Evolutionary conservation across 768 basidiomycete species (phyloP), one percentile per base, ranked within the genome.

Genomic region (Hemileccinum rubropunctum): DNA sequence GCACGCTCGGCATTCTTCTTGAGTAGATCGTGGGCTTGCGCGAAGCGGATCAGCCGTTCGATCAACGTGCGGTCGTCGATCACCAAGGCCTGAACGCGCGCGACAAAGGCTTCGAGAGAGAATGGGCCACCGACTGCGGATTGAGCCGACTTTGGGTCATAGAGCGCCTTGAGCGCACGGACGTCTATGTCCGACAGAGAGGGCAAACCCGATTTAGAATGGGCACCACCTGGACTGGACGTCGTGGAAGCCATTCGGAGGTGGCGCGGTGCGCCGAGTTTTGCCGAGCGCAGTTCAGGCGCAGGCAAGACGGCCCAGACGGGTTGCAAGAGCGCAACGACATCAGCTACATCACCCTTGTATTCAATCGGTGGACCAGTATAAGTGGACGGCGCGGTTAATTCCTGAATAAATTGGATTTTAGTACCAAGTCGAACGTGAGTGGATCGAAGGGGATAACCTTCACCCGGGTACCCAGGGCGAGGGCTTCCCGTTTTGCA

Each of bases 1-100:
- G 91, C 93, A 42, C 91, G 77, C 61, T 92, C 91, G 17, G 92
- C 91, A 62, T 93, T 94, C 71, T 86, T 88, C 78, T 93, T 95
- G 53, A 95, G 77, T 56, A 95, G 62, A 57, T 95, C 93, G 51
- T 95, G 88, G 43, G 92, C 90, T 67, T 91, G 86, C 2, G 90
- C 93, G 58, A 92, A 88, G 21, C 91, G 82, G 44, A 91, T 73
- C 34, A 94, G 71, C 28, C 93, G 79, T 67, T 92, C 88, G 53
- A 94, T 91, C 52, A 98, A 70, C 17, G 87, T 77, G 21, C 83
- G 81, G 59, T 95, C 91, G 66, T 97, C 95, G 30, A 79, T 75
- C 45, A 97, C 76, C 49, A 97, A 75, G 3, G 88, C 84, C 59
- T 88, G 84, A 39, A 97, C 86, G 6, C 93, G 79, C 18, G 76